phyloP scores from a whole-genome alignment of 805 yeast species.

The Pichia thaimueangensis region DNA sequence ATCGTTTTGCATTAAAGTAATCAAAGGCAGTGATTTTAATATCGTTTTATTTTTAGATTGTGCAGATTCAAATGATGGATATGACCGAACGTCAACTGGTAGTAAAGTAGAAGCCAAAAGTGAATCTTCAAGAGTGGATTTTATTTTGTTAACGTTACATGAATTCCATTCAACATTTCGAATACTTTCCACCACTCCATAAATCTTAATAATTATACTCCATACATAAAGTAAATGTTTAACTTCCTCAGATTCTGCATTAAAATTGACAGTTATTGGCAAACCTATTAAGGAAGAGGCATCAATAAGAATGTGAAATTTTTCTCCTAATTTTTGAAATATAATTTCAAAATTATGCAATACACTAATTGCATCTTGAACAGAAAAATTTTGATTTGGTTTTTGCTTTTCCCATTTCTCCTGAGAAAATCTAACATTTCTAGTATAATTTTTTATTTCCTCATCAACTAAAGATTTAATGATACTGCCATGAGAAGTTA shows the following conservation, averaged over 20 bases:
- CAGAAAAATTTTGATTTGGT: slow-evolving; percentile 34
- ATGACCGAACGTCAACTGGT: slow-evolving; percentile 57
- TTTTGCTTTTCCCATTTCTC: slow-evolving; percentile 27
- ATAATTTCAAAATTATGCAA: slow-evolving; percentile 26
- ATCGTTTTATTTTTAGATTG: slow-evolving; percentile 38
- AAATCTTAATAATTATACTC: slow-evolving; percentile 49
- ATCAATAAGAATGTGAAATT: slow-evolving; percentile 20
- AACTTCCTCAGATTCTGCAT: slow-evolving; percentile 40
- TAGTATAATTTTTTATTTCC: slow-evolving; percentile 1
- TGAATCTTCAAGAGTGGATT: slow-evolving; percentile 46
- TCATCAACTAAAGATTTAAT: slow-evolving; percentile 6
- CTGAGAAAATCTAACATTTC: background rate
- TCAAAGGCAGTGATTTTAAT: slow-evolving; percentile 32
- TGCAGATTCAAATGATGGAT: slow-evolving; percentile 61
- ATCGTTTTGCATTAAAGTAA: slow-evolving; percentile 47
- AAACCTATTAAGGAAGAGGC: slow-evolving; percentile 33
- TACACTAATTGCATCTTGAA: slow-evolving; percentile 38
- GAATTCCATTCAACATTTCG: slow-evolving; percentile 43
- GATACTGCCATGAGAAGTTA: slow-evolving; percentile 3
- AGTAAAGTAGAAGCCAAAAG: slow-evolving; percentile 39
- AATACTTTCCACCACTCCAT: slow-evolving; percentile 40
- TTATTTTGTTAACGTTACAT: slow-evolving; percentile 38
- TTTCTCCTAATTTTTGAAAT: slow-evolving; percentile 12
- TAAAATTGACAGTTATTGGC: slow-evolving; percentile 17
- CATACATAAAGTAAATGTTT: slow-evolving; percentile 55